These are phyloP conservation scores for Phytopythium vexans DNA, from an alignment of 352 stramenopile genomes.

Conservation along the genomic window DNA sequence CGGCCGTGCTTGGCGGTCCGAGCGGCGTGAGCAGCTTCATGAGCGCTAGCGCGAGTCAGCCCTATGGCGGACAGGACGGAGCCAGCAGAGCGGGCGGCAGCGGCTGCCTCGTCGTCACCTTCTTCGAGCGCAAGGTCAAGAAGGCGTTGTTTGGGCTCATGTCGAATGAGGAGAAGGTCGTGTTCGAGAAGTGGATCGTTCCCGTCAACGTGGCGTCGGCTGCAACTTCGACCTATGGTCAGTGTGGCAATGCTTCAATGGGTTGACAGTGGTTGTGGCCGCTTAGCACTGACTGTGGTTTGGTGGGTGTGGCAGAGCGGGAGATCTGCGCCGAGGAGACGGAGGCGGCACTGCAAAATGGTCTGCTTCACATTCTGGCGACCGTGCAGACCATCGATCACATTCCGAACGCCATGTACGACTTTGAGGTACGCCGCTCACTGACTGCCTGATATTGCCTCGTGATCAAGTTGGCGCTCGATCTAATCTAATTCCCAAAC, in stretches of 20 bases:
- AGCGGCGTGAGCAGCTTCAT: constrained; percentile 10
- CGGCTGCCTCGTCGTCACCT: constrained; percentile 63
- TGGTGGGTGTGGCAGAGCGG: constrained; percentile 20
- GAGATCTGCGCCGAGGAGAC: constrained; percentile 51
- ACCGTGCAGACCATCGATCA: constrained; percentile 78
- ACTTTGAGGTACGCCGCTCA: constrained; percentile 54
- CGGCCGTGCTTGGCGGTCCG: constrained; percentile 1
- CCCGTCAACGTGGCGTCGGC: constrained; percentile 55
- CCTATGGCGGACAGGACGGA: constrained; percentile 22
- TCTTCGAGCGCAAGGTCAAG: constrained; percentile 82
- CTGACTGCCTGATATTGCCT: neutral
- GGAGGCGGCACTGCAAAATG: constrained; percentile 63
- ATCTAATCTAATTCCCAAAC: neutral
- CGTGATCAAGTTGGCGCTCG: too few relatives aligned
- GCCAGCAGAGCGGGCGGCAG: constrained; percentile 21
- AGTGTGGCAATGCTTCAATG: neutral
- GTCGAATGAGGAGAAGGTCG: constrained; percentile 81
- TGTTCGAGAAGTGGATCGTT: constrained; percentile 85
- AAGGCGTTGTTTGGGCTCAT: constrained; percentile 82
- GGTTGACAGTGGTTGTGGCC: neutral
- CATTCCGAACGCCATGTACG: constrained; percentile 79
- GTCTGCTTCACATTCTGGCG: constrained; percentile 68
- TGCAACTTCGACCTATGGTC: constrained; percentile 39
- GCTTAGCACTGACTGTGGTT: neutral
- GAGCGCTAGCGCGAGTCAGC: constrained; percentile 5